Evolutionary conservation across 495 filamentous ascomycete genomes (phyloP).

Genomic region (Gamarada debralockiae): DNA sequence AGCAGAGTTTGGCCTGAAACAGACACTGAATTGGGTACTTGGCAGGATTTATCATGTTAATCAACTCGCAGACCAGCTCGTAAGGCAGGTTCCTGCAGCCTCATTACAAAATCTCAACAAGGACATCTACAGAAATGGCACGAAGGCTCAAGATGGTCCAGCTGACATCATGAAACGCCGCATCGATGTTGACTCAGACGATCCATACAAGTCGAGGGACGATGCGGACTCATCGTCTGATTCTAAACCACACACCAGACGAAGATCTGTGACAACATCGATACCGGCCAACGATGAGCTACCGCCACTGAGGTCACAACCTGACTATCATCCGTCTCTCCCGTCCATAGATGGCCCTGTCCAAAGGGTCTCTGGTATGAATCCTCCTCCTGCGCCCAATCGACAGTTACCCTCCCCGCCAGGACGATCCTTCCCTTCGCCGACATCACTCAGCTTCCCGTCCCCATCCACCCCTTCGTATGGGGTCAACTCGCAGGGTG

Average conservation of each 20-base stretch:
- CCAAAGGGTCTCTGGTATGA: slow-evolving; percentile 20
- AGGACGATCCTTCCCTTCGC: slow-evolving; percentile 17
- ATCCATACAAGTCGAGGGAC: neutral
- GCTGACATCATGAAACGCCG: slow-evolving; percentile 20
- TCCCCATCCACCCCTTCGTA: slow-evolving; percentile 17
- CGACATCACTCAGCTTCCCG: slow-evolving; percentile 20
- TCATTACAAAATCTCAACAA: slow-evolving; percentile 5
- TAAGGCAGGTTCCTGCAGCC: slow-evolving; percentile 9
- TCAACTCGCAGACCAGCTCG: slow-evolving; percentile 18
- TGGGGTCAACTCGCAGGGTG: slow-evolving; percentile 11
- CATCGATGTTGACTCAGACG: slow-evolving; percentile 7
- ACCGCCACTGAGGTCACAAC: slow-evolving; percentile 11
- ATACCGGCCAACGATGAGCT: slow-evolving; percentile 7
- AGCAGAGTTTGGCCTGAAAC: slow-evolving; percentile 17
- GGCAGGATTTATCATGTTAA: slow-evolving; percentile 19
- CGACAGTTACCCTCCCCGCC: slow-evolving; percentile 25
- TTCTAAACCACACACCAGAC: slow-evolving; percentile 15
- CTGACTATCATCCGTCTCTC: slow-evolving; percentile 11
- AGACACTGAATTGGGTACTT: slow-evolving; percentile 21
- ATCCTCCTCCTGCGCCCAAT: slow-evolving; percentile 22
- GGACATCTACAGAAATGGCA: neutral
- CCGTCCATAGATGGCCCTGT: slow-evolving; percentile 7
- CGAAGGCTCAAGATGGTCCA: slow-evolving; percentile 11
- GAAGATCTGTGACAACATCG: slow-evolving; percentile 2
- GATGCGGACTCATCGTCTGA: slow-evolving; percentile 8